Percentiles rank a stretch among this genome's conserved stretches.
These are phyloP conservation scores for Diophrys sp. DNA, from an alignment of 73 alveolate species.

Conservation along the genomic window DNA sequence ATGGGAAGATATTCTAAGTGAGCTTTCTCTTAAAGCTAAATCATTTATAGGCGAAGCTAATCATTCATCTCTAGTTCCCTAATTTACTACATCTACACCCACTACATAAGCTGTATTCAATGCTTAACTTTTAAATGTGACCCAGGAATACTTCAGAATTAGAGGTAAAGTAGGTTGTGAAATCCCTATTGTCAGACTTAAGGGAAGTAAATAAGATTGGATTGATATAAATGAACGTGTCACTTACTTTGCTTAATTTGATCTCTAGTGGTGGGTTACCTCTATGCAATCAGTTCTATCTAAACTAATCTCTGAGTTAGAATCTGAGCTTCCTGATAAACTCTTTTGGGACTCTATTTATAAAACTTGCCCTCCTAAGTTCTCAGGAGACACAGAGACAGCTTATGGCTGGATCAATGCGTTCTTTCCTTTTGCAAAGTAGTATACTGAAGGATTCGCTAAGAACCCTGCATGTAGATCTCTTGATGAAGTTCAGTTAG, in stretches of 20 bases:
- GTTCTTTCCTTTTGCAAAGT: neutral
- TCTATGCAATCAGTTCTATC: neutral
- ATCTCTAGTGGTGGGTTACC: neutral
- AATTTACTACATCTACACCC: constrained; percentile 7
- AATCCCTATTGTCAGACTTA: neutral
- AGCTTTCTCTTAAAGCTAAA: constrained; percentile 18
- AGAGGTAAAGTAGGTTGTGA: constrained; percentile 1
- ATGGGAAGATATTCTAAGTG: constrained; percentile 19
- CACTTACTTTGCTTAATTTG: neutral
- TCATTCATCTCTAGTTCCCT: neutral
- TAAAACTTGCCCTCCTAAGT: neutral
- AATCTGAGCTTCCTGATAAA: neutral
- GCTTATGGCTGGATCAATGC: neutral
- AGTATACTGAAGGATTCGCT: neutral
- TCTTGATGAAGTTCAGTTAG: too few species aligned
- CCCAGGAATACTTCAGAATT: neutral
- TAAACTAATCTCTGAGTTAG: neutral
- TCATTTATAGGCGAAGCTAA: constrained; percentile 22
- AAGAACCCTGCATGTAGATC: neutral
- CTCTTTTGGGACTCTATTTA: neutral
- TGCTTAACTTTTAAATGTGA: neutral
- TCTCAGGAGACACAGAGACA: neutral
- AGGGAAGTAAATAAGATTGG: neutral
- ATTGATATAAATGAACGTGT: neutral
- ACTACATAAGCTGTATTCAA: neutral